Percentiles rank a stretch among this genome's conserved stretches.
Evolutionary conservation across 2,329 filamentous ascomycete species (phyloP).

Genomic region (Epichloe scottii): DNA sequence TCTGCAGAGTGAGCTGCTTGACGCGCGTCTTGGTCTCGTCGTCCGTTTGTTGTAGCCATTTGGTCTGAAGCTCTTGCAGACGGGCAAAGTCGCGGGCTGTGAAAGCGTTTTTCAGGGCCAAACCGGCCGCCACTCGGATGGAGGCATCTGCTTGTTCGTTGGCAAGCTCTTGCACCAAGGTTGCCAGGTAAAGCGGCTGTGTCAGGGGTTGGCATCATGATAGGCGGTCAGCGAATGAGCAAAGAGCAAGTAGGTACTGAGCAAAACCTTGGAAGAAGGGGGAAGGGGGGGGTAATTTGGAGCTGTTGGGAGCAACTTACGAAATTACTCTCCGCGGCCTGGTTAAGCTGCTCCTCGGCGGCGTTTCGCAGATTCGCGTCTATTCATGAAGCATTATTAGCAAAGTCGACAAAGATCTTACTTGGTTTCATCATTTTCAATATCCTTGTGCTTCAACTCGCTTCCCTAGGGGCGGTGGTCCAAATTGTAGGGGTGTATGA

Average conservation of each 20-base stretch:
- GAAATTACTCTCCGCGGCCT: constrained; percentile 91
- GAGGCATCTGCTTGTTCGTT: constrained; percentile 74
- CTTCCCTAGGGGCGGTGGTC: not conserved
- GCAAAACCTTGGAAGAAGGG: not conserved
- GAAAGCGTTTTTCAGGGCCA: constrained; percentile 97
- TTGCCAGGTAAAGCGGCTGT: constrained; percentile 83
- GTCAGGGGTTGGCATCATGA: not conserved
- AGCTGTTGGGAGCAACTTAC: constrained; percentile 38
- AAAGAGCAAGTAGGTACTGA: not conserved
- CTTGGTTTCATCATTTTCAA: not conserved
- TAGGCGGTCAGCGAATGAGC: not conserved
- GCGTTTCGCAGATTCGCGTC: constrained; percentile 81
- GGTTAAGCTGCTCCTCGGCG: constrained; percentile 86
- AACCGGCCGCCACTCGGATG: constrained; percentile 87
- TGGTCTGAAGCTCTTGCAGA: constrained; percentile 79
- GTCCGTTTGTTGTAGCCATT: constrained; percentile 82
- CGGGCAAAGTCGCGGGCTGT: constrained; percentile 80
- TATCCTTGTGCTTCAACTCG: not conserved
- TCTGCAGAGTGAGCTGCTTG: constrained; percentile 83
- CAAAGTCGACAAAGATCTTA: not conserved
- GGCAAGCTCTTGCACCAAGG: constrained; percentile 85
- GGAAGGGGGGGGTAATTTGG: constrained; percentile 2
- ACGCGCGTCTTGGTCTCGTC: constrained; percentile 73
- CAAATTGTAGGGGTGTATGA: not conserved
- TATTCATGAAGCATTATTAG: constrained; percentile 27